Conservation (phyloP, 2,329 filamentous ascomycete genomes). For the Sclerotiophoma versabilis region DNA sequence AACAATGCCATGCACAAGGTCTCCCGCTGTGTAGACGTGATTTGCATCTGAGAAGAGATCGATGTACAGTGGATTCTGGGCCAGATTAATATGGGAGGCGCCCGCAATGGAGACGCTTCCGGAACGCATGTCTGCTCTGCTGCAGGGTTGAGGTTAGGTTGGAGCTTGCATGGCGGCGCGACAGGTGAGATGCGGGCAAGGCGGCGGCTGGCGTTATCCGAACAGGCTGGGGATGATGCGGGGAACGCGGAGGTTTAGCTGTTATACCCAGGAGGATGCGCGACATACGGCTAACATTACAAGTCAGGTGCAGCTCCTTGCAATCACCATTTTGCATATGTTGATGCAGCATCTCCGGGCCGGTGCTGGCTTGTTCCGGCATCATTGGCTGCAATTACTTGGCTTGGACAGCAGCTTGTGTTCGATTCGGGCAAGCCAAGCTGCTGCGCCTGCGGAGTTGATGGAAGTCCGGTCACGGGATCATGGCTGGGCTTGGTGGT, state of each 20-base stretch:
- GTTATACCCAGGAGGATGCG: constrained; percentile 7
- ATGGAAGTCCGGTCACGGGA: not conserved
- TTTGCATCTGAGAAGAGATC: constrained; percentile 17
- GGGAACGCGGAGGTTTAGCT: constrained; percentile 9
- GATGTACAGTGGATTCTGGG: constrained; percentile 28
- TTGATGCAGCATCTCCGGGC: constrained; percentile 1
- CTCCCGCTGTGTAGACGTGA: constrained; percentile 29
- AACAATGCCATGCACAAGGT: constrained; percentile 29
- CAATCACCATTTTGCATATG: not conserved
- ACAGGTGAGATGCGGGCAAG: not conserved
- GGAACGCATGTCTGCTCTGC: constrained; percentile 8
- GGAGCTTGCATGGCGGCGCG: constrained; percentile 1
- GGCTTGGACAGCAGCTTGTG: not conserved
- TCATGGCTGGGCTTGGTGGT: not conserved
- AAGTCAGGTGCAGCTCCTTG: not conserved
- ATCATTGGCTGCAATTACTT: not conserved
- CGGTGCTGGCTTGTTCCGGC: not conserved
- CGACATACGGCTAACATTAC: constrained; percentile 1
- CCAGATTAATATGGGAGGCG: constrained; percentile 20
- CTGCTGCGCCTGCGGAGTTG: not conserved
- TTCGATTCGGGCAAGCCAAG: not conserved
- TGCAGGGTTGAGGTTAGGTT: not conserved
- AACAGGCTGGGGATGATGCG: constrained; percentile 5
- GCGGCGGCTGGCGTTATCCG: constrained; percentile 1
- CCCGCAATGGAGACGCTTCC: constrained; percentile 9